These are phyloP conservation scores for Pisolithus albus DNA, from an alignment of 768 basidiomycete genomes.

Conservation along the genomic window DNA sequence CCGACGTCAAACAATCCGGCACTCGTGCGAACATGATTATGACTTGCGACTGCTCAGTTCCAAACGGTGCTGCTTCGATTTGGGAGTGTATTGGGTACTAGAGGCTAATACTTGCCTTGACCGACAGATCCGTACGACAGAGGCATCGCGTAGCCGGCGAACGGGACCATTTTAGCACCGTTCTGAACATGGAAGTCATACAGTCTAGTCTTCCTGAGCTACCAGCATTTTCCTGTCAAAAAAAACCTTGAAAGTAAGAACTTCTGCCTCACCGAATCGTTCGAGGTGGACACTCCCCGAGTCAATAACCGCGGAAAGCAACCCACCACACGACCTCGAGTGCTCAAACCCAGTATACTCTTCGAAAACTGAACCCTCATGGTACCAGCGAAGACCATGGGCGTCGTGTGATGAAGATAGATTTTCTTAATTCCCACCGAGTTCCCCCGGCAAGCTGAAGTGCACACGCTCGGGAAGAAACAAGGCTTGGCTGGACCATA, in stretches of 20 bases:
- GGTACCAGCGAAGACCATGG: too few species aligned
- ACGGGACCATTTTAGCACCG: constrained; percentile 92
- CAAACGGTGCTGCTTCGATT: background rate
- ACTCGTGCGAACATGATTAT: constrained; percentile 76
- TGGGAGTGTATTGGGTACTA: background rate
- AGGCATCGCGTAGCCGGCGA: constrained; percentile 95
- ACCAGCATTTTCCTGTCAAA: background rate
- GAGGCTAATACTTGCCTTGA: constrained; percentile 46
- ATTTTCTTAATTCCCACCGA: too few species aligned
- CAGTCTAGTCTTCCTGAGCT: constrained; percentile 63
- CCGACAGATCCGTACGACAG: constrained; percentile 77
- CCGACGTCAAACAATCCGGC: constrained; percentile 95
- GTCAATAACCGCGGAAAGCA: background rate
- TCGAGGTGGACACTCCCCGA: constrained; percentile 16
- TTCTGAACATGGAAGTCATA: constrained; percentile 84
- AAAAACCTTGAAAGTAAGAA: background rate
- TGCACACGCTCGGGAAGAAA: too few species aligned
- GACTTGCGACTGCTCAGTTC: constrained; percentile 63
- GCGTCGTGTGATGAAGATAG: too few species aligned
- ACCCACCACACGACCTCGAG: too few species aligned
- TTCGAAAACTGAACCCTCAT: too few species aligned
- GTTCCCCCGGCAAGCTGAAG: too few species aligned
- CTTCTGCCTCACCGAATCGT: constrained; percentile 12
- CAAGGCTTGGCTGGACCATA: too few species aligned
- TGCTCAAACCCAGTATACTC: too few species aligned